Conservation (phyloP, 1,284 basidiomycete species). For the Heterobasidion annosum region DNA sequence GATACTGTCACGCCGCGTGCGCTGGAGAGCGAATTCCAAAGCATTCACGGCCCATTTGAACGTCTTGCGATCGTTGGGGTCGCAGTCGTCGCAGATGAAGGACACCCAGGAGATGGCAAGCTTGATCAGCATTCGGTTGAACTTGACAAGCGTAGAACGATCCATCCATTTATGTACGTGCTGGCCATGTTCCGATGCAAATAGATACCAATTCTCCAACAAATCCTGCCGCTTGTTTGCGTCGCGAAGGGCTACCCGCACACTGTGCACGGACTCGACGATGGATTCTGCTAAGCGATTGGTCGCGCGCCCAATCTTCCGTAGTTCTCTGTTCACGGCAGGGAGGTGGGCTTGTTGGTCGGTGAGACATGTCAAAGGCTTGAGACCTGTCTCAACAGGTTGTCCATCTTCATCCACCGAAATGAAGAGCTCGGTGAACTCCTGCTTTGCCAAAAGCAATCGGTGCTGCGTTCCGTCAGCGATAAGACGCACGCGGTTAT, state of each 20-base stretch:
- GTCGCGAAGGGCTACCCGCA: conserved; percentile 59
- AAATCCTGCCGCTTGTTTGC: conserved; percentile 75
- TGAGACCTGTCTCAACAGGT: conserved; percentile 30
- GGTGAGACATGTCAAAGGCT: conserved; percentile 52
- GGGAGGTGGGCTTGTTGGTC: conserved; percentile 93
- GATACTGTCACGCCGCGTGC: conserved; percentile 88
- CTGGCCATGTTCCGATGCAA: conserved; percentile 92
- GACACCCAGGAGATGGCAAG: conserved; percentile 96
- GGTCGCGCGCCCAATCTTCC: conserved; percentile 84
- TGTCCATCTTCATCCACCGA: conserved; percentile 54
- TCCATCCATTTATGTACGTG: conserved; percentile 88
- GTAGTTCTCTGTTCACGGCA: conserved; percentile 81
- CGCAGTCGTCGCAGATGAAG: conserved; percentile 98
- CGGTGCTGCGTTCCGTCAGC: conserved; percentile 82
- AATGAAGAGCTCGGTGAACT: conserved; percentile 64
- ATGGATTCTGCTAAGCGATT: conserved; percentile 91
- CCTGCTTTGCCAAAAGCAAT: conserved; percentile 71
- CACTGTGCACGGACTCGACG: conserved; percentile 82
- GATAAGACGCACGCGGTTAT: conserved; percentile 77
- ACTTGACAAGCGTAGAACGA: conserved; percentile 57
- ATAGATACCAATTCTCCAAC: conserved; percentile 92
- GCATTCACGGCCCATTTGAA: conserved; percentile 99
- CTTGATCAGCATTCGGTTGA: conserved; percentile 77
- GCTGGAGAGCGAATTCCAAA: conserved; percentile 87
- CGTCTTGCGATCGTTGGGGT: conserved; percentile 91